These are phyloP conservation scores for Trypanosoma mega DNA, from an alignment of 208 protist genomes.

Conservation along the genomic window DNA sequence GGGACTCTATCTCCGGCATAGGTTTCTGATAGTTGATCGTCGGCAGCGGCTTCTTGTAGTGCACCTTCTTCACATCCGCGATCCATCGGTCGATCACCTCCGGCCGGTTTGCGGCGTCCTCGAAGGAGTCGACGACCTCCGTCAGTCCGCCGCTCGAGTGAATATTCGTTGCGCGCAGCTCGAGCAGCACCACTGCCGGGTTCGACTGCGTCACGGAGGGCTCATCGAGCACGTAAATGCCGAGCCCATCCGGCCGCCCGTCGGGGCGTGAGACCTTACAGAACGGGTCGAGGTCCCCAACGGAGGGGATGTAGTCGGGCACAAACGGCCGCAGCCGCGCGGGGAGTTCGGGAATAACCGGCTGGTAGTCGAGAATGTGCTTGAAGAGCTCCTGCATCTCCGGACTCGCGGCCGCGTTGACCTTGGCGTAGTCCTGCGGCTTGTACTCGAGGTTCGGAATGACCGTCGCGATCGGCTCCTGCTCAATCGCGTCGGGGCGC, in stretches of 20 bases:
- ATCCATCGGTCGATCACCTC: conserved; percentile 96
- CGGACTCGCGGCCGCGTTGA: conserved; percentile 75
- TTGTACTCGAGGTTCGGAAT: conserved; percentile 73
- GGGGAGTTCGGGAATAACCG: conserved; percentile 92
- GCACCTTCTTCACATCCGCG: conserved; percentile 94
- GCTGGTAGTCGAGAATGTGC: conserved; percentile 94
- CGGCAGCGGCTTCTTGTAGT: conserved; percentile 94
- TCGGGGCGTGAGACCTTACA: conserved; percentile 96
- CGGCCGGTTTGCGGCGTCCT: conserved; percentile 94
- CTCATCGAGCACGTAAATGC: conserved; percentile 96
- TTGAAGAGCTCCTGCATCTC: conserved; percentile 97
- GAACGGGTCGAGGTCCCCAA: conserved; percentile 97
- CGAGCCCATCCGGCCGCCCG: conserved; percentile 83
- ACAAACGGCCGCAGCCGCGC: conserved; percentile 97
- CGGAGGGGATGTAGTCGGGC: conserved; percentile 96
- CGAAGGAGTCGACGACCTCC: conserved; percentile 92
- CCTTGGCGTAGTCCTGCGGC: conserved; percentile 82
- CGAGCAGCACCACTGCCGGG: conserved; percentile 90
- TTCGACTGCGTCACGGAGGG: conserved; percentile 95
- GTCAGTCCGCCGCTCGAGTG: conserved; percentile 45
- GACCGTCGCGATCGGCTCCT: conserved; percentile 25
- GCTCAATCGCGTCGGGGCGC: conserved; percentile 59
- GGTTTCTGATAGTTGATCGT: conserved; percentile 95
- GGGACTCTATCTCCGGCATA: conserved; percentile 96
- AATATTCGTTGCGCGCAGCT: conserved; percentile 84